Conservation (phyloP, 768 basidiomycete genomes). For the Russula sp. region DNA sequence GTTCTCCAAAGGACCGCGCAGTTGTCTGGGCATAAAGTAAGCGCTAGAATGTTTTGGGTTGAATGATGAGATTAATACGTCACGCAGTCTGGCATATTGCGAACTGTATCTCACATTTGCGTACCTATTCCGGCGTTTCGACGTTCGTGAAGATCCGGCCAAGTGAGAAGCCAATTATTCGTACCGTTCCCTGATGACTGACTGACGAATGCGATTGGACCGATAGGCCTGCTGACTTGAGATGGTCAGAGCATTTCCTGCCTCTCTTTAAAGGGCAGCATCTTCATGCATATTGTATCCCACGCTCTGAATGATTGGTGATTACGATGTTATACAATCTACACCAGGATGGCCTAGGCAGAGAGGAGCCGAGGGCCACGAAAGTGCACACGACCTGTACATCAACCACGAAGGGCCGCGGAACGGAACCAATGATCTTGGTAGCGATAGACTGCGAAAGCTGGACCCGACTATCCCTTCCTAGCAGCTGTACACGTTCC, state of each 20-base stretch:
- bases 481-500: no score
- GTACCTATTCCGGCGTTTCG: constrained; percentile 32
- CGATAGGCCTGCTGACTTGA: constrained; percentile 19
- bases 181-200: not conserved
- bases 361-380: no score
- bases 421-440: no score
- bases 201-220: not conserved
- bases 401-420: no score
- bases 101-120: constrained; percentile 31
- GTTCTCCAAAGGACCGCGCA: constrained; percentile 31
- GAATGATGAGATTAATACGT: not conserved
- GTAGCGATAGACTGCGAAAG: no score
- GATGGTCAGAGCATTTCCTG: constrained; percentile 22
- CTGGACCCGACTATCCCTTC: no score
- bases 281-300: constrained; percentile 19
- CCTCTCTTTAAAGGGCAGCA: constrained; percentile 21
- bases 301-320: constrained; percentile 13
- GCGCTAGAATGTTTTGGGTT: not conserved
- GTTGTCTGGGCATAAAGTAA: constrained; percentile 31
- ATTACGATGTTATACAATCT: no score
- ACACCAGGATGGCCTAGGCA: no score
- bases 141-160: constrained; percentile 23
- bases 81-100: constrained; percentile 28
- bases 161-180: not conserved
- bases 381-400: no score